These are phyloP conservation scores for Allantophomopsis cytisporea DNA, from an alignment of 2,329 filamentous ascomycete species.

Conservation along the genomic window DNA sequence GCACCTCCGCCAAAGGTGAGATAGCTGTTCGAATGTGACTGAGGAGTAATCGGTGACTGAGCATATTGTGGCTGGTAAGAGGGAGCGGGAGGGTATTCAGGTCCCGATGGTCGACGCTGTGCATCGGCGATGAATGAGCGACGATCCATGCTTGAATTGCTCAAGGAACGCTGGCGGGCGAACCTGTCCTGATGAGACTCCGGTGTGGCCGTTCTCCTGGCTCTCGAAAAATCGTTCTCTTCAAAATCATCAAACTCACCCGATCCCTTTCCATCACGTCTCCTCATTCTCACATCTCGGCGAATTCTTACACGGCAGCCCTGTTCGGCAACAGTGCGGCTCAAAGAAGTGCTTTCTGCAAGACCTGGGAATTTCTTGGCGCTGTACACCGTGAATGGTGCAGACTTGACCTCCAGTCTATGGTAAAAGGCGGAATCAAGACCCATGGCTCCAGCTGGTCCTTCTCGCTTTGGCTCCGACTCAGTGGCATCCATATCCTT, in stretches of 20 bases:
- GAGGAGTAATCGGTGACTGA: slow-evolving; percentile 7
- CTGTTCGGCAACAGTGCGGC: slow-evolving; percentile 87
- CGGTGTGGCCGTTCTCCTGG: slow-evolving; percentile 17
- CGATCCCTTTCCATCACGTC: slow-evolving; percentile 57
- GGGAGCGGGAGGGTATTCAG: slow-evolving; percentile 22
- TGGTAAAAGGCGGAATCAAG: slow-evolving; percentile 51
- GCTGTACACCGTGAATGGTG: slow-evolving; percentile 79
- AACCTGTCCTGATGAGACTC: slow-evolving; percentile 5
- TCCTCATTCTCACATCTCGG: slow-evolving; percentile 84
- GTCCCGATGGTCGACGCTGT: slow-evolving; percentile 31
- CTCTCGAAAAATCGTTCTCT: slow-evolving; percentile 39
- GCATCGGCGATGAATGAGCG: slow-evolving; percentile 25
- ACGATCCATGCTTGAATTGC: slow-evolving; percentile 40
- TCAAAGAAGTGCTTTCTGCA: slow-evolving; percentile 77
- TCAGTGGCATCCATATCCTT: slow-evolving; percentile 56
- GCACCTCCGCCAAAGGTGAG: slow-evolving; percentile 21
- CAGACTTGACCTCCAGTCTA: slow-evolving; percentile 80
- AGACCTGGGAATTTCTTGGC: slow-evolving; percentile 98
- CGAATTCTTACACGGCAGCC: slow-evolving; percentile 93
- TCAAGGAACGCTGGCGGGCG: slow-evolving; percentile 41
- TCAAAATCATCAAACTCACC: slow-evolving; percentile 31
- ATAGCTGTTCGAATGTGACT: slow-evolving; percentile 21
- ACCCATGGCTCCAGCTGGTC: slow-evolving; percentile 27
- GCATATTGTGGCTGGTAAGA: slow-evolving; percentile 12
- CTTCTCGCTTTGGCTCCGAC: slow-evolving; percentile 15